Conservation (phyloP, 257 asterid species). For the Penstemon davidsonii region DNA sequence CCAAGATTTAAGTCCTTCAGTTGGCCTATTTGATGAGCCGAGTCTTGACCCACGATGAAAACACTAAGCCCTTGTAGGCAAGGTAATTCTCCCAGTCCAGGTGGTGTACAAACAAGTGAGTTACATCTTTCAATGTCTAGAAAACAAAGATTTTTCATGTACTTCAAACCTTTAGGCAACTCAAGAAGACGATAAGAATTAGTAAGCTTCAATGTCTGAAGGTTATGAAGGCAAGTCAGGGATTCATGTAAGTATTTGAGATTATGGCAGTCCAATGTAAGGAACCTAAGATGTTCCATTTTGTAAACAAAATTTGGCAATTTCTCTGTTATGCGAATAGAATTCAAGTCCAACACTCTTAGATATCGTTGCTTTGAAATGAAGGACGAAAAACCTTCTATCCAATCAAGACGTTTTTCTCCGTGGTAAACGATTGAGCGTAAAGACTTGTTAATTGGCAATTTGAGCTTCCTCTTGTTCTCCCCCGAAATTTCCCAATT, state of each 20-base stretch:
- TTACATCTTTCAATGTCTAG: too few relatives aligned
- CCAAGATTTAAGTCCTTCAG: constrained; percentile 18
- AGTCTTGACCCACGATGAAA: too few relatives aligned
- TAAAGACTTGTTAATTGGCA: too few relatives aligned
- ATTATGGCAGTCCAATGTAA: neutral
- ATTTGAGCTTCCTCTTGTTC: too few relatives aligned
- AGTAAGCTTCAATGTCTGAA: constrained; percentile 15
- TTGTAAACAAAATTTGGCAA: too few relatives aligned
- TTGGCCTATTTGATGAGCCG: constrained; percentile 3
- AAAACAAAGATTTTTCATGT: too few relatives aligned
- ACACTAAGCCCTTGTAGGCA: too few relatives aligned
- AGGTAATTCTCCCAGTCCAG: too few relatives aligned
- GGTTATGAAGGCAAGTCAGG: constrained; percentile 5
- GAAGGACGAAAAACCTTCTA: neutral
- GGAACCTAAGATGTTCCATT: too few relatives aligned
- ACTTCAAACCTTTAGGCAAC: constrained; percentile 1
- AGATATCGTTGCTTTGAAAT: neutral
- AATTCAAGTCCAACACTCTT: neutral
- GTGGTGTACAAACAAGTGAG: too few relatives aligned
- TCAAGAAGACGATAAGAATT: neutral
- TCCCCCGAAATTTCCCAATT: too few relatives aligned
- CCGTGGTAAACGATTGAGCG: neutral
- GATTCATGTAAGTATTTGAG: neutral
- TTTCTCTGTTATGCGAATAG: neutral
- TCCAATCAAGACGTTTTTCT: rapidly evolving